phyloP scores from a whole-genome alignment of 2,329 filamentous ascomycete species.

The Ascochyta lentis region DNA sequence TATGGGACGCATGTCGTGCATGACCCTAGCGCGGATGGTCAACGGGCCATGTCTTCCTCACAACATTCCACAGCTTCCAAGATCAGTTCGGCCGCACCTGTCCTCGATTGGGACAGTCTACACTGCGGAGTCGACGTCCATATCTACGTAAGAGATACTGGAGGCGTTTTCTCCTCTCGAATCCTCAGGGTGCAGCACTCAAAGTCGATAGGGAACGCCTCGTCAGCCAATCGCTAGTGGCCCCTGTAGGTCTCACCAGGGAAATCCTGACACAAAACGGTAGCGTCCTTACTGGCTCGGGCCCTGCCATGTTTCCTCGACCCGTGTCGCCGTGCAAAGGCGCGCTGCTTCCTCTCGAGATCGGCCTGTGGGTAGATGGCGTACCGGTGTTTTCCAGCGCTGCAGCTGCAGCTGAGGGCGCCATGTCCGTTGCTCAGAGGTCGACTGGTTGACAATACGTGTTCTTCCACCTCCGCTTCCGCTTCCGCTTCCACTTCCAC shows the following conservation, averaged over 20 bases:
- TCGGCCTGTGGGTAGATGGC: slow-evolving; percentile 2
- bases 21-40: slow-evolving; percentile 10
- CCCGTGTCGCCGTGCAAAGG: neutral
- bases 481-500: no score
- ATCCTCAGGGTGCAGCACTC: slow-evolving; percentile 3
- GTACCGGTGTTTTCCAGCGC: slow-evolving; percentile 1
- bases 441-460: slow-evolving; percentile 8
- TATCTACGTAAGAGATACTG: slow-evolving; percentile 5
- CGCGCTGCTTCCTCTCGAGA: neutral
- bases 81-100: slow-evolving; percentile 9
- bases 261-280: slow-evolving; percentile 22
- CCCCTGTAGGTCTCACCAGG: slow-evolving; percentile 20
- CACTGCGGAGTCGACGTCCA: neutral
- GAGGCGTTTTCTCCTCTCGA: slow-evolving; percentile 3
- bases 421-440: neutral
- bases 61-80: slow-evolving; percentile 13
- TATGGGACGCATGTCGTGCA: slow-evolving; percentile 22
- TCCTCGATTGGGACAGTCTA: slow-evolving; percentile 9
- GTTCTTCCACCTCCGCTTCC: neutral
- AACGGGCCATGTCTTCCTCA: slow-evolving; percentile 15
- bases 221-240: slow-evolving; percentile 19
- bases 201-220: slow-evolving; percentile 18
- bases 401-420: neutral
- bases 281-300: slow-evolving; percentile 18
- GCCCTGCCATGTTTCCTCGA: slow-evolving; percentile 12